Evolutionary conservation across 2,329 filamentous ascomycete species (phyloP), one percentile per base, ranked within the genome.

Genomic region (Colletotrichum shisoi): DNA sequence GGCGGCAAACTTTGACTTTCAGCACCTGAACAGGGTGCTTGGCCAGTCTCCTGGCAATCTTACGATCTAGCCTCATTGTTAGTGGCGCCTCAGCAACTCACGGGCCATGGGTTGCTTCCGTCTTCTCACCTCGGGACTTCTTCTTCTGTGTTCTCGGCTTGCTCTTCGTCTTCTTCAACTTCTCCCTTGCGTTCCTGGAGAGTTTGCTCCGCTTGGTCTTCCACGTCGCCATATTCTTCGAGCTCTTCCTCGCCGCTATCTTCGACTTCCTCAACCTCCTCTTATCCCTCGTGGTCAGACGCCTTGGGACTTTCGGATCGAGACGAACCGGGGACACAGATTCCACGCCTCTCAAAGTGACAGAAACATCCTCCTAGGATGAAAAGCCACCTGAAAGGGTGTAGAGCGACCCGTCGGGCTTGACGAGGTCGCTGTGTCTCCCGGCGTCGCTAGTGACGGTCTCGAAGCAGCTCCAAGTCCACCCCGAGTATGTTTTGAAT

Each of bases 371-470:
- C 27, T 37, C 12, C 40, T 45, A 57, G 11, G 12, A 24, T 3
- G 40, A 19, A 31, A 45, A 46, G 15, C 4, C 27, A 3, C 3
- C 7, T n/a, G 11, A 5, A 15, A 57, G 42, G 17, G 7, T 24
- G 24, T 5, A 19, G n/a, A 57, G 42, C 0, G 42, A 19, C 0
- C 42, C 54, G 42, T 45, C 42, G 9, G 27, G 40, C 17, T 21
- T 19, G 40, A 45, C 9, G 17, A 57, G 40, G 24, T 46, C 24
- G 15, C 9, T 45, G 17, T 6, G 11, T 17, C 54, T 57, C 6
- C 54, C 40, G 1, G 54, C 24, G 17, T 57, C 31, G 40, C 54
- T 37, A 8, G 27, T 34, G 40, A 57, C 34, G n/a, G 54, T 57
- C n/a, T 44, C 42, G 17, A 19, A 17, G 5, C 39, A n/a, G 7